A percentile compares a stretch with the other conserved stretches of the same genome.
phyloP scores from a whole-genome alignment of 805 yeast species.

The Saturnispora bothae region DNA sequence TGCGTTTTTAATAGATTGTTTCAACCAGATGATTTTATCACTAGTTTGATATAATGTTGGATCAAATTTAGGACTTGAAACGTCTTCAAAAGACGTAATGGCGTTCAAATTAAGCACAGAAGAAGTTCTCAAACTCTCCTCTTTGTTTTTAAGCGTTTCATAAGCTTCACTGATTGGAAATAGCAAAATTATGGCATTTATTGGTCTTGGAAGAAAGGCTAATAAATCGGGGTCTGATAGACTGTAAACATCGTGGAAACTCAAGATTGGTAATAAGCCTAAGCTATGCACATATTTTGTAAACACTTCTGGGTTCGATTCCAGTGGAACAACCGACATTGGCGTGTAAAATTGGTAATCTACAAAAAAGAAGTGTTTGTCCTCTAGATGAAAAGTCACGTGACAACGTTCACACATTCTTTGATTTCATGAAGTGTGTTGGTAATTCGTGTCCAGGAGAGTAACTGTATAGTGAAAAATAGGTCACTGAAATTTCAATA shows the following conservation, averaged over 20 bases:
- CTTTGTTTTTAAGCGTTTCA: conserved; percentile 38
- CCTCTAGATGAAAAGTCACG: too few relatives aligned
- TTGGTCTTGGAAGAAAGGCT: conserved; percentile 74
- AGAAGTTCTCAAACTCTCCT: conserved; percentile 12
- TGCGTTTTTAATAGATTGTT: conserved; percentile 77
- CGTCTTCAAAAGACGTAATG: not conserved
- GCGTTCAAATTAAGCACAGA: not conserved
- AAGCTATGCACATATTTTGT: conserved; percentile 53
- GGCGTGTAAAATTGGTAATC: conserved; percentile 2
- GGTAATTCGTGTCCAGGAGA: too few relatives aligned
- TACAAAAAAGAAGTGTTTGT: too few relatives aligned
- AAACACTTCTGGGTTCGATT: conserved; percentile 82
- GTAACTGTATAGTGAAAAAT: too few relatives aligned
- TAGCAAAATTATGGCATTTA: conserved; percentile 60
- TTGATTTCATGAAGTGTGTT: too few relatives aligned
- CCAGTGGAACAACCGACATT: conserved; percentile 66
- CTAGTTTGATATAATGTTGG: conserved; percentile 3
- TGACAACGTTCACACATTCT: too few relatives aligned
- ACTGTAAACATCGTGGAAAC: conserved; percentile 75
- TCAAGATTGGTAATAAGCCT: conserved; percentile 52
- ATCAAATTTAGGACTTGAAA: not conserved
- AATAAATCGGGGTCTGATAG: conserved; percentile 75
- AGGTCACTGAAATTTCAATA: too few relatives aligned
- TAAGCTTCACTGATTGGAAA: conserved; percentile 67
- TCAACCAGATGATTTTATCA: conserved; percentile 54